Evolutionary conservation across 1,284 basidiomycete species (phyloP).

Genomic region (Mycena citricolor): DNA sequence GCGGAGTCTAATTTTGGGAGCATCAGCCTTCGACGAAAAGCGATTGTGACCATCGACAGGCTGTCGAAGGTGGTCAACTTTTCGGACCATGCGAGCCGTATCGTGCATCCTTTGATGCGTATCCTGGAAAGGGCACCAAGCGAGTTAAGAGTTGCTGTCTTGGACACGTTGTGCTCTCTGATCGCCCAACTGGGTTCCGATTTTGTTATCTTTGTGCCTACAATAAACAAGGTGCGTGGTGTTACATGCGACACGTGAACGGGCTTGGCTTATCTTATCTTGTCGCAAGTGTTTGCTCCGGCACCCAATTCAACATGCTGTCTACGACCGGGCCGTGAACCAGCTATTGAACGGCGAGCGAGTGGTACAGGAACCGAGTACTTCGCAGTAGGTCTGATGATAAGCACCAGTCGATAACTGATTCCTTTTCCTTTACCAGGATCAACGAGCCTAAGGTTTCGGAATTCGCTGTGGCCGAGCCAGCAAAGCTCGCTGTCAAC

Average conservation of each 20-base stretch:
- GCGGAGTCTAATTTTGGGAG: conserved; percentile 85
- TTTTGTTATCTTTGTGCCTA: conserved; percentile 96
- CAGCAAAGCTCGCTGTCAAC: conserved; percentile 90
- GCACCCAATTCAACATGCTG: conserved; percentile 64
- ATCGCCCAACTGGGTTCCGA: conserved; percentile 94
- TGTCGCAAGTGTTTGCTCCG: conserved; percentile 16
- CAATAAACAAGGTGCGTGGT: conserved; percentile 84
- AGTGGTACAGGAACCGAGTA: conserved; percentile 73
- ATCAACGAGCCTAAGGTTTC: conserved; percentile 48
- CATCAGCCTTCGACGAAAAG: conserved; percentile 78
- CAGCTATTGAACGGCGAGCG: conserved; percentile 93
- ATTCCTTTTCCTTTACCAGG: conserved; percentile 19
- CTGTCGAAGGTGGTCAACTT: conserved; percentile 95
- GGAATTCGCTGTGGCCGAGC: conserved; percentile 77
- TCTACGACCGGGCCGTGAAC: conserved; percentile 86
- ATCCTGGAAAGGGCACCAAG: conserved; percentile 77
- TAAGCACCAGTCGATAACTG: conserved; percentile 3
- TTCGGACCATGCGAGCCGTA: conserved; percentile 95
- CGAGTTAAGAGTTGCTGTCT: conserved; percentile 83
- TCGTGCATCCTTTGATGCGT: conserved; percentile 93
- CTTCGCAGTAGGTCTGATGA: conserved; percentile 46
- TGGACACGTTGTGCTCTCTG: conserved; percentile 93
- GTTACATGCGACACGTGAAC: neutral
- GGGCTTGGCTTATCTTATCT: neutral
- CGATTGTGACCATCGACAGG: conserved; percentile 89